phyloP scores from a whole-genome alignment of 140 eudicot species.

The Bidens hawaiensis region DNA sequence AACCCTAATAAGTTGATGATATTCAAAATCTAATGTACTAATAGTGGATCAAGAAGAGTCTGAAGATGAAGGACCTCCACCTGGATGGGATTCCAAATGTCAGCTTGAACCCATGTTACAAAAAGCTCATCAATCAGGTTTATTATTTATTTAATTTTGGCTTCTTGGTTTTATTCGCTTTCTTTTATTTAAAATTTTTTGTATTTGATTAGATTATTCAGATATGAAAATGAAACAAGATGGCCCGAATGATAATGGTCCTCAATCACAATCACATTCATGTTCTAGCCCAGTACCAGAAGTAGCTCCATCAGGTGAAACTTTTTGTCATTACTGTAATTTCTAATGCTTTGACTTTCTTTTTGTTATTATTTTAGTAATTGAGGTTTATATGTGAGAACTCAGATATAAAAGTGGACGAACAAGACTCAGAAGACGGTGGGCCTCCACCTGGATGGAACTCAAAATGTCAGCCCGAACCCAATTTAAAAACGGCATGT shows the following conservation, averaged over 20 bases:
- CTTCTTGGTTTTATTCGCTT: not conserved
- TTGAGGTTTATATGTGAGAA: not conserved
- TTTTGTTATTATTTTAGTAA: slow-evolving; percentile 9
- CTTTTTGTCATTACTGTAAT: slow-evolving; percentile 8
- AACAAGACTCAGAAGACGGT: slow-evolving; percentile 34
- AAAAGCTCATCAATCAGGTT: slow-evolving; percentile 28
- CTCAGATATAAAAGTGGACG: slow-evolving; percentile 37
- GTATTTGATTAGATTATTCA: slow-evolving; percentile 9
- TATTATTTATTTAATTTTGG: not conserved
- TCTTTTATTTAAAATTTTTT: slow-evolving; percentile 7
- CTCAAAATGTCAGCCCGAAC: slow-evolving; percentile 25
- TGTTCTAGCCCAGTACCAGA: slow-evolving; percentile 14
- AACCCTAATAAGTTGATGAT: not conserved
- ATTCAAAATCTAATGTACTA: not conserved
- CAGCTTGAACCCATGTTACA: slow-evolving; percentile 11
- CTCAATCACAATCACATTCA: slow-evolving; percentile 25
- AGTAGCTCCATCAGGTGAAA: slow-evolving; percentile 29
- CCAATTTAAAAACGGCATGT: slow-evolving; percentile 11
- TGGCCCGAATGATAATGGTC: slow-evolving; percentile 26
- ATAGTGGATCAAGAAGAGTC: slow-evolving; percentile 23
- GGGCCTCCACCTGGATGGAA: slow-evolving; percentile 72
- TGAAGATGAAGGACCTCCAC: slow-evolving; percentile 53
- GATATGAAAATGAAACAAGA: slow-evolving; percentile 27
- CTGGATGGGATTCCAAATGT: slow-evolving; percentile 47
- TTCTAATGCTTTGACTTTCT: not conserved